Base-by-base conservation (phyloP, 345 rosid genomes). In the Mercurialis annua region DNA sequence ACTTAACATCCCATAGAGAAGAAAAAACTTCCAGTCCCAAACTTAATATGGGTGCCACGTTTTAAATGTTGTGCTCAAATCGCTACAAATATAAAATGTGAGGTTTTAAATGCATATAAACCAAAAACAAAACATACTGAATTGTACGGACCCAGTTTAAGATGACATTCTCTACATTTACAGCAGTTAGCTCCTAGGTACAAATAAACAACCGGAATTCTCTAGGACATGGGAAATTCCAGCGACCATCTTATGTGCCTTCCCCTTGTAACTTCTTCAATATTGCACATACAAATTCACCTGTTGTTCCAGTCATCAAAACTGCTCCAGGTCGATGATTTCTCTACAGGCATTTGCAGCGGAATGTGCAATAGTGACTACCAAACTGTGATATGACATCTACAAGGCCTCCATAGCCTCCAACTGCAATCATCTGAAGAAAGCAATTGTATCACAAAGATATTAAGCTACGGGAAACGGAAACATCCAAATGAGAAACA, bases 351-450 rank as follows among this genome's bases (percentile, higher is more conserved):
- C 23, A 47, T 76, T 81, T 77, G 83, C 89, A 88, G 62, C 81
- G 80, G 69, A 94, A 89, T 49, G 93, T 86, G 90, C 89, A 87
- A 66, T 89, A 83, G 79, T 94, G 99, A 80, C 99, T 94, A 68
- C 96, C 93, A 65, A 87, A 91, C 71, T 84, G 92, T 17, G 97
- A 94, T 70, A 94, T 86, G 51, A 94, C 81, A 65, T 91, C 99
- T 18, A 94, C 96, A 62, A 91, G 73, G 51, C 95, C 99, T 60
- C 92, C 95, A 73, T 89, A 89, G 62, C 99, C 97, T 72, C 96
- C 99, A 43, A 94, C 83, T 31, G 93, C 87, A 38, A 77, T 78
- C 53, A 87, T 84, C 99, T 91, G 83, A 30, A 61, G 15, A 30
- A 33, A 67, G 40, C 17, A 67, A 53, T n/a, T 21, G 49, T n/a